These are phyloP conservation scores for Candida awuae DNA, from an alignment of 805 yeast genomes.

Conservation along the genomic window DNA sequence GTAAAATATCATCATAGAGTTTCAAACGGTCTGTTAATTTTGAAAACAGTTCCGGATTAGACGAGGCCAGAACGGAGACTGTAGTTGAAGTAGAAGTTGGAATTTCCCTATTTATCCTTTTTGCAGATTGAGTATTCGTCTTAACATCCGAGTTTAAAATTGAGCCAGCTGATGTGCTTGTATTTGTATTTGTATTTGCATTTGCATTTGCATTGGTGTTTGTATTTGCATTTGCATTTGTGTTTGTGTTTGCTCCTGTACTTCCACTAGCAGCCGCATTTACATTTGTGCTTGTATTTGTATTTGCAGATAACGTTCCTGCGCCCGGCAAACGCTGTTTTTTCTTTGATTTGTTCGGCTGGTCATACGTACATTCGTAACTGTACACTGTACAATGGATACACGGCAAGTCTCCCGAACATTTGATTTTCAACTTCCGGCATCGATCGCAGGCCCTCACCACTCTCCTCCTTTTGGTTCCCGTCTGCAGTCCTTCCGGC, in stretches of 20 bases:
- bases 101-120: no score
- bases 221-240: no score
- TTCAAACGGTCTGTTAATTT: constrained; percentile 26
- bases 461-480: constrained; percentile 29
- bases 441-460: constrained; percentile 48
- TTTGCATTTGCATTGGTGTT: no score
- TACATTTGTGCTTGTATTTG: neutral
- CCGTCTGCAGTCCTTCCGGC: constrained; percentile 11
- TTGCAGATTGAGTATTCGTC: no score
- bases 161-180: no score
- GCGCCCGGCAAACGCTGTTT: constrained; percentile 15
- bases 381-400: constrained; percentile 73
- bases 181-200: no score
- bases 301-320: neutral
- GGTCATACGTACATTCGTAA: constrained; percentile 77
- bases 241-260: no score
- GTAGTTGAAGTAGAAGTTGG: constrained; percentile 4
- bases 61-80: constrained; percentile 6
- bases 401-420: constrained; percentile 46
- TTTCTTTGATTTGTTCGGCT: constrained; percentile 42
- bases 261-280: neutral
- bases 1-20: constrained; percentile 28
- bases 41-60: constrained; percentile 23
- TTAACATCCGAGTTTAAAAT: no score
- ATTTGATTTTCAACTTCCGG: constrained; percentile 42